A percentile compares a stretch with the other conserved stretches of the same genome.
Conservation (phyloP, 257 asterid species). For the Rehmannia glutinosa region DNA sequence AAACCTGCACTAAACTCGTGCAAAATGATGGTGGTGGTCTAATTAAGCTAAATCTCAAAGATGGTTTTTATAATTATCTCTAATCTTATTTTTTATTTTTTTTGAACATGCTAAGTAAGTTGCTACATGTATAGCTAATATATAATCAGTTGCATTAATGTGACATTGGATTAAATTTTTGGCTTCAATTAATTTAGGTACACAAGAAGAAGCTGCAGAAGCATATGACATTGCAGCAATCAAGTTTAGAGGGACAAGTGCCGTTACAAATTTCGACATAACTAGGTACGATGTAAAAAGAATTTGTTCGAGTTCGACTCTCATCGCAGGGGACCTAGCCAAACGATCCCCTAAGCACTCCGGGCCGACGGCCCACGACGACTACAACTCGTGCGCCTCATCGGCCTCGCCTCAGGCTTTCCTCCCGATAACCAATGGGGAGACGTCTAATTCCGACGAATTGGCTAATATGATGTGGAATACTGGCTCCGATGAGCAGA, state of each 20-base stretch:
- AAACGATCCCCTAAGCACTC: constrained; percentile 54
- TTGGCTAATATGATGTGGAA: constrained; percentile 46
- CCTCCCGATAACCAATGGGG: constrained; percentile 39
- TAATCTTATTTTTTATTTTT: no score
- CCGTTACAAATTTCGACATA: constrained; percentile 78
- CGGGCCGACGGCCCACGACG: constrained; percentile 25
- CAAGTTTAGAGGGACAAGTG: constrained; percentile 75
- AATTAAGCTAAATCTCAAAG: no score
- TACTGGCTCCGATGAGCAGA: constrained; percentile 13
- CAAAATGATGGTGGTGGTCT: no score
- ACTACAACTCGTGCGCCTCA: constrained; percentile 47
- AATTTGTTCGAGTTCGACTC: constrained; percentile 75
- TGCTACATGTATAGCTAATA: no score
- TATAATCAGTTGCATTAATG: no score
- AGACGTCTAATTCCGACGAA: constrained; percentile 30
- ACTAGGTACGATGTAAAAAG: constrained; percentile 67
- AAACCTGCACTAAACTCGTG: no score
- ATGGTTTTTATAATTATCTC: no score
- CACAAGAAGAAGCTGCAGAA: constrained; percentile 91
- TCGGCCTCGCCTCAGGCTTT: constrained; percentile 40
- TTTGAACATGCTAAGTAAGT: no score
- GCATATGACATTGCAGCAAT: constrained; percentile 89
- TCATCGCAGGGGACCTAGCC: constrained; percentile 65
- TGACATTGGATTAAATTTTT: neutral
- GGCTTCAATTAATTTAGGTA: constrained; percentile 37